phyloP scores from a whole-genome alignment of 164 flowering plant species.

The Cinnamomum micranthum region DNA sequence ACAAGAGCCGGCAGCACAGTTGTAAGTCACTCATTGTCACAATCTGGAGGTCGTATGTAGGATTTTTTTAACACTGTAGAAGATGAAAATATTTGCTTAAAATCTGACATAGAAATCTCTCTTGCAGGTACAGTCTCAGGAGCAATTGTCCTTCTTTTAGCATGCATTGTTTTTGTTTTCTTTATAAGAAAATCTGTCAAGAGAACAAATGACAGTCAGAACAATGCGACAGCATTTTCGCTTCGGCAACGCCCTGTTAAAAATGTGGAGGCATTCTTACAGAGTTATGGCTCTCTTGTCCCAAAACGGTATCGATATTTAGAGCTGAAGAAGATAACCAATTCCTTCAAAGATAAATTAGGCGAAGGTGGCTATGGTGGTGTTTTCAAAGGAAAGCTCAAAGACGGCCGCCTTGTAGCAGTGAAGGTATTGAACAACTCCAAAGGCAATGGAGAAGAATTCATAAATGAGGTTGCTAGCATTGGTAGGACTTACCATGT shows the following conservation, averaged over 20 bases:
- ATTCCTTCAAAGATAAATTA: conserved; percentile 30
- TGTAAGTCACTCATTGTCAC: too few relatives aligned
- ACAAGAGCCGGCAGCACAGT: too few relatives aligned
- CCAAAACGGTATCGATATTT: conserved; percentile 26
- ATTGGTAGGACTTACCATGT: conserved; percentile 13
- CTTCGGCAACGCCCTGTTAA: background rate
- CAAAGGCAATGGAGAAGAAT: conserved; percentile 8
- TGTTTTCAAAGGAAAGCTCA: conserved; percentile 40
- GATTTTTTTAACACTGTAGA: too few relatives aligned
- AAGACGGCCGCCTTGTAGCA: conserved; percentile 31
- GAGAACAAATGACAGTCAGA: background rate
- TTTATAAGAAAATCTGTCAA: background rate
- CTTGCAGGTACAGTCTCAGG: background rate
- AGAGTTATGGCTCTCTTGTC: conserved; percentile 15
- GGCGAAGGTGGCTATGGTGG: conserved; percentile 46
- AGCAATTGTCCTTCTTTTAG: background rate
- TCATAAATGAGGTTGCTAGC: conserved; percentile 10
- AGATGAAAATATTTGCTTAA: too few relatives aligned
- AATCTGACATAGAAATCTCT: background rate
- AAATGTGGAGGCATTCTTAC: conserved; percentile 14
- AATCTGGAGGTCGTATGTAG: too few relatives aligned
- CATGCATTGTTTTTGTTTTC: background rate
- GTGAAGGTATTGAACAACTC: conserved; percentile 34
- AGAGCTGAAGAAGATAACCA: conserved; percentile 35
- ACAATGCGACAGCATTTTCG: background rate